phyloP scores from a whole-genome alignment of 139 green algal genomes.

The Picochlorum sp. region DNA sequence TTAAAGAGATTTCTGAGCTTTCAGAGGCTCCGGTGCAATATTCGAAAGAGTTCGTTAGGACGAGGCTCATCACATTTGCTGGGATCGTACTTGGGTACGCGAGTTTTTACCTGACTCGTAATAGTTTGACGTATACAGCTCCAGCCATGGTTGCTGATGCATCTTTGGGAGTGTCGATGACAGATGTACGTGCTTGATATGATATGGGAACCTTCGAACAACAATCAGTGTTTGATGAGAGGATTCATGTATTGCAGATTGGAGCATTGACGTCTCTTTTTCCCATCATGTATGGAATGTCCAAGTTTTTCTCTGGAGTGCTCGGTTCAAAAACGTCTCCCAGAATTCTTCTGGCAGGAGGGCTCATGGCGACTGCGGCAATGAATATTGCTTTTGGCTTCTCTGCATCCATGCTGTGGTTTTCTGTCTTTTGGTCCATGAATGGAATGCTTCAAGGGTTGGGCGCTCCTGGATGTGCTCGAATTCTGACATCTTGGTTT shows the following conservation, averaged over 20 bases:
- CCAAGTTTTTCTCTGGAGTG: conserved; percentile 88
- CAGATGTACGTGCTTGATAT: conserved; percentile 13
- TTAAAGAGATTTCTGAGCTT: background rate
- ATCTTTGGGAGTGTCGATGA: conserved; percentile 73
- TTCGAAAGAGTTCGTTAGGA: conserved; percentile 46
- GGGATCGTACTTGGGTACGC: conserved; percentile 76
- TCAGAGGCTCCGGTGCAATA: conserved; percentile 21
- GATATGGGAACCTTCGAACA: too few relatives aligned
- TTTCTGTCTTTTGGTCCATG: conserved; percentile 77
- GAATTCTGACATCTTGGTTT: conserved; percentile 96
- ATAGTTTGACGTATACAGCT: conserved; percentile 85
- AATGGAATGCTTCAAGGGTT: conserved; percentile 90
- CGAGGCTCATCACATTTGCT: conserved; percentile 61
- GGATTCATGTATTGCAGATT: conserved; percentile 35
- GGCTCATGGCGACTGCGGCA: conserved; percentile 74
- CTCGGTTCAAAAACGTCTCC: conserved; percentile 74
- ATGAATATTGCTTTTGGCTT: conserved; percentile 90
- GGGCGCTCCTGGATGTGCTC: conserved; percentile 84
- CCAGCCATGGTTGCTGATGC: conserved; percentile 85
- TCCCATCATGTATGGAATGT: conserved; percentile 75
- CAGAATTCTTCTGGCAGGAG: conserved; percentile 69
- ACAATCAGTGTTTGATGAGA: too few relatives aligned
- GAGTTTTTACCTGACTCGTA: conserved; percentile 90
- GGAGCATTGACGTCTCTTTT: conserved; percentile 90
- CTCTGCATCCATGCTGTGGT: conserved; percentile 66